Evolutionary conservation across 108 stramenopile species (phyloP).

Genomic region (Asterionellopsis glacialis): DNA sequence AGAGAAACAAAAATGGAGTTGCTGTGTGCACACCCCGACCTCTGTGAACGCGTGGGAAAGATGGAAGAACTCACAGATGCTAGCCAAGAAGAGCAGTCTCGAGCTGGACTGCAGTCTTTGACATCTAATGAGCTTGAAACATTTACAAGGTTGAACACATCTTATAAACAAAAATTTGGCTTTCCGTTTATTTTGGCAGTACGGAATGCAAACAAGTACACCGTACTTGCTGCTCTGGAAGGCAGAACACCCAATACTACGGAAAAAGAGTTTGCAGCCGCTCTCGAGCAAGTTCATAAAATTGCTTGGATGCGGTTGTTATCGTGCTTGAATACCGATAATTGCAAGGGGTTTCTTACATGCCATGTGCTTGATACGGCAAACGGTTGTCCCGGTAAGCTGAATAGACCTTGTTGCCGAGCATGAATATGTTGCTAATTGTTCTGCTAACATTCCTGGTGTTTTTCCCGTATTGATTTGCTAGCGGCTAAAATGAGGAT

Average conservation of each 20-base stretch:
- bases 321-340: constrained; percentile 39
- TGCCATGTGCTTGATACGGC: constrained; percentile 89
- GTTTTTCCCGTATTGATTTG: background rate
- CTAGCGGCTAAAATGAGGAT: constrained; percentile 78
- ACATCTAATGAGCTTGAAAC: constrained; percentile 49
- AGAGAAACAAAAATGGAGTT: constrained; percentile 57
- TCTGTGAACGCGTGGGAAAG: constrained; percentile 38
- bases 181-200: constrained; percentile 89
- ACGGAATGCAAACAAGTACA: constrained; percentile 77
- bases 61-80: constrained; percentile 51
- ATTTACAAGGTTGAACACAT: constrained; percentile 51
- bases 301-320: constrained; percentile 92
- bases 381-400: constrained; percentile 64
- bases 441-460: background rate
- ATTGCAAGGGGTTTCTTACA: constrained; percentile 75
- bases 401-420: background rate
- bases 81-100: constrained; percentile 74
- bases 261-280: constrained; percentile 59
- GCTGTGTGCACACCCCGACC: constrained; percentile 67
- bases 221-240: constrained; percentile 66
- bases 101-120: constrained; percentile 63
- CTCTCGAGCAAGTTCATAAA: constrained; percentile 80
- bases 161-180: constrained; percentile 60
- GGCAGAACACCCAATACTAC: constrained; percentile 39
- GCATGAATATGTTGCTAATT: background rate